A percentile compares a stretch with the other conserved stretches of the same genome.
Evolutionary conservation across 305 asterid genomes (phyloP).

Genomic region (Withania somnifera): DNA sequence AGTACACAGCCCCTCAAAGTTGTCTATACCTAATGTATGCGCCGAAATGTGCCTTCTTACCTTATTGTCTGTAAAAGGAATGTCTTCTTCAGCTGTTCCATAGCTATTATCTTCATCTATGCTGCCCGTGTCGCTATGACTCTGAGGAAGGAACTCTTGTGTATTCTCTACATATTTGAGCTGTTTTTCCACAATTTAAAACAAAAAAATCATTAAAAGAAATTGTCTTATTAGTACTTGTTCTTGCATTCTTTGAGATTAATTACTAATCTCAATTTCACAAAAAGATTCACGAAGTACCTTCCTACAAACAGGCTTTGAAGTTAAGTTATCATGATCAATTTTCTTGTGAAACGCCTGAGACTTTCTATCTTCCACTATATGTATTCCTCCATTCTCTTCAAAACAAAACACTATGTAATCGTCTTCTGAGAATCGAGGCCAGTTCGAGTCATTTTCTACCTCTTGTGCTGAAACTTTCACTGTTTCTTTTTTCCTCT

Average conservation of each 20-base stretch:
- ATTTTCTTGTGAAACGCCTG: not conserved
- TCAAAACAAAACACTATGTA: constrained; percentile 60
- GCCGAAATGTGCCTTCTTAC: not conserved
- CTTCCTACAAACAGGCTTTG: constrained; percentile 15
- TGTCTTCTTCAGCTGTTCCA: not conserved
- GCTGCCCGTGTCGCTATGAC: not conserved
- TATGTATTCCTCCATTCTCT: constrained; percentile 50
- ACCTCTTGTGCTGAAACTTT: constrained; percentile 12
- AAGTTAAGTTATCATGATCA: not conserved
- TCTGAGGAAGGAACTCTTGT: not conserved
- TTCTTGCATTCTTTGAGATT: no score
- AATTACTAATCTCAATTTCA: not conserved
- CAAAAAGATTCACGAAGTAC: no score
- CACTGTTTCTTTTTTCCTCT: constrained; percentile 5
- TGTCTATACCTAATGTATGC: no score
- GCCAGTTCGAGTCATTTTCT: constrained; percentile 21
- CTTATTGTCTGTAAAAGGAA: not conserved
- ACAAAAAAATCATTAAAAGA: no score
- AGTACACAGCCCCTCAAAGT: no score
- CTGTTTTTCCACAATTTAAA: not conserved
- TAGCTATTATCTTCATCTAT: not conserved
- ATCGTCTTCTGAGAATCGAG: constrained; percentile 42
- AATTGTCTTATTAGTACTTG: no score
- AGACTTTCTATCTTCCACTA: constrained; percentile 23
- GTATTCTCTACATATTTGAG: constrained; percentile 6